Evolutionary conservation across 345 rosid species (phyloP), one percentile per base, ranked within the genome.

Genomic region (Atalantia buxifolia): DNA sequence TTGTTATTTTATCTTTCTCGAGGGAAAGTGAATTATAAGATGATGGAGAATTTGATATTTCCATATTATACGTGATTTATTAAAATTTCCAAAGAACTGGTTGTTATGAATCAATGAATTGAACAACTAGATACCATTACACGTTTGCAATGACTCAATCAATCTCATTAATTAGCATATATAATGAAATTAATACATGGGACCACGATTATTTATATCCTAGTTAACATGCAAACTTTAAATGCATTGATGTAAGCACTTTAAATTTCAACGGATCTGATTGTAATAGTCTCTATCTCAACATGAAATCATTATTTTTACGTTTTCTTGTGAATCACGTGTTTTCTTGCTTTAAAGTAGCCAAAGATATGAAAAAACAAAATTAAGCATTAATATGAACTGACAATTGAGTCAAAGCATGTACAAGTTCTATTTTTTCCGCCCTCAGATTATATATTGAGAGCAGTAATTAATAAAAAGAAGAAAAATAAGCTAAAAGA

Each of bases 111-210:
- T 53, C 22, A 16, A 53, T 19, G 48, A 24, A 61, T 72, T 56
- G 76, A 19, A n/a, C 38, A 55, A 27, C 60, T 27, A 18, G 60
- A 14, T 19, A 48, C 8, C 24, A 70, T 7, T 70, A 31, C 12
- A 33, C 65, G 65, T 72, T 19, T 22, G 64, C 63, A 56, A 72
- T 56, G 65, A 56, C 64, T 22, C 30, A n/a, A 55, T 72, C 75
- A 56, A 72, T 22, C 30, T 33, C 30, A 56, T 72, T 72, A 56
- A 56, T 72, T 72, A 56, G 57, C 64, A 33, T 45, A 3, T 14
- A 13, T 21, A 56, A 21, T 18, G 9, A 53, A 10, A 55, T 30
- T 71, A 71, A 27, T 1, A 5, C 57, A 53, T 21, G 75, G 75
- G 64, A 35, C 65, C 65, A 53, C 57, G 21, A 33, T 19, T 13